Evolutionary conservation across 169 alveolate genomes (phyloP), one percentile per base, ranked within the genome.

Genomic region (Cyclospora cayetanensis): DNA sequence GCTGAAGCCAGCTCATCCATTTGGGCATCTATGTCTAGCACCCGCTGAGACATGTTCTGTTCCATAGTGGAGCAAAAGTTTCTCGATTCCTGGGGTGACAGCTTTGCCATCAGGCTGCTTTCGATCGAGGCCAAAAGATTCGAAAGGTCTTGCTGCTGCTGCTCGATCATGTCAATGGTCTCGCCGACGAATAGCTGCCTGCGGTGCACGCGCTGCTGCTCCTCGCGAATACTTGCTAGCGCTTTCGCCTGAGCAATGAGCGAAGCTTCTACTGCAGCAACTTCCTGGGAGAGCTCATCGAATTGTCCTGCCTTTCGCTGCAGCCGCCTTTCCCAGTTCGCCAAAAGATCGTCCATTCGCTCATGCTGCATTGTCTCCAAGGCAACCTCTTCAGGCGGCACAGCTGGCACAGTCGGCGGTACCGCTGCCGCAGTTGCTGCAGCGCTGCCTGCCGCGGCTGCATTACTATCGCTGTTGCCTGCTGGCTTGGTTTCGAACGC

Each of bases 301-400:
- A 90, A 90, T 70, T 74, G 90, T 63, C 90, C 87, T 42, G 77
- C 93, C 11, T 83, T 82, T 29, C 93, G 50, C 74, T 90, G 85
- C 52, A 90, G 90, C 83, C 93, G 31, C 93, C 72, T 74, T 41
- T 90, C 93, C 93, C 93, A 90, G 35, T 63, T 90, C 22, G 85
- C 74, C 65, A 90, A 43, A 2, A 90, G 52, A 4, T 90, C 93
- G 43, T 90, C 93, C 85, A 90, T 53, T 35, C 89, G 42, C 72
- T 90, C 93, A 53, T 90, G 93, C 90, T 90, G 93, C 84, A 90
- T 43, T 9, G 93, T 90, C 74, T 90, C 93, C 39, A 90, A 41
- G 1, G 93, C 93, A 50, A 90, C 90, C 68, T 90, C 87, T 53
- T 77, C 90, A 9, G 93, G 93, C 74, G 90, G 84, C 39, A 80